Evolutionary conservation across 176 grass and related monocot species (phyloP).

Genomic region (Secale cereale): DNA sequence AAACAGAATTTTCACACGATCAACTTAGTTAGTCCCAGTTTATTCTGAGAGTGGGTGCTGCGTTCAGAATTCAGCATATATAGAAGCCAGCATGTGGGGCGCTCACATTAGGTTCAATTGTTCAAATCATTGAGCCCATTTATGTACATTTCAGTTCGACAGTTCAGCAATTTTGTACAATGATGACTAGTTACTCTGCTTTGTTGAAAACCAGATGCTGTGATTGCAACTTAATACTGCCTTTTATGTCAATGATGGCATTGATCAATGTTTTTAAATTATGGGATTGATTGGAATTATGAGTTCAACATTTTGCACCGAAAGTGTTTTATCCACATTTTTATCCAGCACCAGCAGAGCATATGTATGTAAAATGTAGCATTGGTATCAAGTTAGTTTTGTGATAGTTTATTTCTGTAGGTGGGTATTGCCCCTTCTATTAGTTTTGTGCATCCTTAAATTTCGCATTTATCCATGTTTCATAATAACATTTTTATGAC

Average conservation of each 20-base stretch:
- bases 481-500: not conserved
- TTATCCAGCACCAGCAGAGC: not conserved
- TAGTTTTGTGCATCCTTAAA: slow-evolving; percentile 13
- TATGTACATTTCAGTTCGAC: not conserved
- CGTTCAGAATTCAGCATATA: slow-evolving; percentile 17
- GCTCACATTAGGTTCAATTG: not conserved
- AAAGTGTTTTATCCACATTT: not conserved
- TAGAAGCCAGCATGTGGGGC: not conserved
- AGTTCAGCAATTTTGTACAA: slow-evolving; percentile 1
- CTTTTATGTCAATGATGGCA: too few relatives aligned
- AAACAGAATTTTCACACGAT: not conserved
- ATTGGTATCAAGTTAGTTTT: not conserved
- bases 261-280: too few relatives aligned
- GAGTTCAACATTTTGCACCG: too few relatives aligned
- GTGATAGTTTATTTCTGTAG: not conserved
- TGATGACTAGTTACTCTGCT: not conserved
- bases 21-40: not conserved
- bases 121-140: not conserved
- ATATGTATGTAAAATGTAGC: not conserved
- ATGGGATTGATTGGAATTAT: too few relatives aligned
- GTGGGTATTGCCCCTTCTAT: not conserved
- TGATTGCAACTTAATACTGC: not conserved
- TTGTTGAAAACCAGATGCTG: not conserved
- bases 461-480: not conserved
- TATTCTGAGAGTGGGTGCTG: not conserved